Base-by-base conservation (phyloP, 2,329 filamentous ascomycete species). In the Colletotrichum gigasporum region DNA sequence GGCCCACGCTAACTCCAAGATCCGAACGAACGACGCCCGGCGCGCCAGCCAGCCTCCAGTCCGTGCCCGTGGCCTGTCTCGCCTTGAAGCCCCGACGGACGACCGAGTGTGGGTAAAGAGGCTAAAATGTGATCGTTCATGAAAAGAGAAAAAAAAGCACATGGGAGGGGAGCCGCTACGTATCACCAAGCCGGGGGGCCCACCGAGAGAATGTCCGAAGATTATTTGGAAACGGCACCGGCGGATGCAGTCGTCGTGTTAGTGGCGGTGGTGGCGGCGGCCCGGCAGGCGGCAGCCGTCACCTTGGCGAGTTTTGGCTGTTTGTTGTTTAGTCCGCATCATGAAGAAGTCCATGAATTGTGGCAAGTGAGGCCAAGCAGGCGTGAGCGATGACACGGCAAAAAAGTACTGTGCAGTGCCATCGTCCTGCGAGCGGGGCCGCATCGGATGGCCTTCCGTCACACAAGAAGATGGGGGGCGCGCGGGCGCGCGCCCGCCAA, bases 121-220 rank as follows among this genome's bases (percentile, higher is more conserved):
- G 16, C 12, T 24, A 18, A 30, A 28, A 28, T 34, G 11, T 34
- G 14, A n/a, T 16, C 16, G 26, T 16, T n/a, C 6, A 6, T n/a
- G 35, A 44, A 12, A n/a, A 42, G 11, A 24, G 14, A 42, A 14
- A n/a, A 12, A 44, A 20, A 5, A 24, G 20, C 41, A n/a, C 18
- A 44, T 16, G 8, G 11, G 8, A 12, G 18, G 12, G n/a, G n/a
- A 44, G 9, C 41, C 20, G 20, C n/a, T n/a, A n/a, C n/a, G n/a
- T n/a, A n/a, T n/a, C n/a, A n/a, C n/a, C n/a, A n/a, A n/a, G n/a
- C n/a, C n/a, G n/a, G n/a, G n/a, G n/a, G n/a, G 22, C 28, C 53
- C 53, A 20, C 53, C 41, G 41, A 56, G 30, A 26, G 39, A 55
- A 34, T 45, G 28, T 26, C 52, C 39, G 51, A 55, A 26, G n/a